Conservation (phyloP, 1,284 basidiomycete species). For the Ganoderma leucocontextum region DNA sequence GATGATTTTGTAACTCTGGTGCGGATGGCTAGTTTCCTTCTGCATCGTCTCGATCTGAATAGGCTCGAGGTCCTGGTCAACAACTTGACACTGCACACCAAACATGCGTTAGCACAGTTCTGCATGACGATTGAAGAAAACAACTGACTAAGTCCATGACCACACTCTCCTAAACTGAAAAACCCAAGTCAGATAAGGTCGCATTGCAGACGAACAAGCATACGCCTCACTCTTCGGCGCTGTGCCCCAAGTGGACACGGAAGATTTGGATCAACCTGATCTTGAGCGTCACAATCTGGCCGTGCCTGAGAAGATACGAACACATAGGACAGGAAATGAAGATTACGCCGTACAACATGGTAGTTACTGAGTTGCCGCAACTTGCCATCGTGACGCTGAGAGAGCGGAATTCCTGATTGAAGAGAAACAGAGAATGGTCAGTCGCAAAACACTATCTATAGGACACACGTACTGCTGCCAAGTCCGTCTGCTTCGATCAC, state of each 20-base stretch:
- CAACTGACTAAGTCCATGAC: conserved; percentile 91
- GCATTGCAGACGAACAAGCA: conserved; percentile 22
- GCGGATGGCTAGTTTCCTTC: conserved; percentile 98
- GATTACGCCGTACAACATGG: conserved; percentile 73
- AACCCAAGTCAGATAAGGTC: conserved; percentile 15
- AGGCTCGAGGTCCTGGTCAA: conserved; percentile 98
- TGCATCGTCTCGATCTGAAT: conserved; percentile 99
- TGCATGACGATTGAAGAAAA: neutral
- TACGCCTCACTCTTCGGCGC: conserved; percentile 82
- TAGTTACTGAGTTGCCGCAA: conserved; percentile 99
- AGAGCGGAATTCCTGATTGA: conserved; percentile 42
- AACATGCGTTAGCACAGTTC: neutral
- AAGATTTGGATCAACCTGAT: conserved; percentile 99
- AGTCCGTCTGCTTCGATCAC: conserved; percentile 99
- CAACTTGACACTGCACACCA: conserved; percentile 86
- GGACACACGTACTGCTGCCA: conserved; percentile 67
- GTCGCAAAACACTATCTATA: conserved; percentile 29
- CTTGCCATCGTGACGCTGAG: conserved; percentile 97
- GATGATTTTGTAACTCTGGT: conserved; percentile 99
- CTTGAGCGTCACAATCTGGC: conserved; percentile 97
- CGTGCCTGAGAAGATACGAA: conserved; percentile 81
- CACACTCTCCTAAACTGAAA: conserved; percentile 85
- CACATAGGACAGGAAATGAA: neutral
- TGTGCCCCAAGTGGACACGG: conserved; percentile 99
- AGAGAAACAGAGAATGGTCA: no score